Percentiles rank a stretch among this genome's conserved stretches.
Conservation (phyloP, 2,329 filamentous ascomycete species). For the Aspergillus intermedius region DNA sequence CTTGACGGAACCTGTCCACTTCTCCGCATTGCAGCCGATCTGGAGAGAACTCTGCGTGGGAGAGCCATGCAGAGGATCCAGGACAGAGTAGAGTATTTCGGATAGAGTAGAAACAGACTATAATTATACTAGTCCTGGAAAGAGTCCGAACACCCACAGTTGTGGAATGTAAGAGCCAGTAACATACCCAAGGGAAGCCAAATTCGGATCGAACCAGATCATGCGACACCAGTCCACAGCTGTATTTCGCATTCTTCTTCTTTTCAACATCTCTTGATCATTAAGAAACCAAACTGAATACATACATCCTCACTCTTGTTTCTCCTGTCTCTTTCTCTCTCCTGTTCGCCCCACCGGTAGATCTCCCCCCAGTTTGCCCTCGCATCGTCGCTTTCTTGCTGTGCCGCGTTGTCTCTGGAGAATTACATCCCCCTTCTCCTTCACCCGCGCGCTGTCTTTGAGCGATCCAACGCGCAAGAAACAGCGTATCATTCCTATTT, state of each 20-base stretch:
- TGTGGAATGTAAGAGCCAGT: no score
- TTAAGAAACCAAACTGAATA: no score
- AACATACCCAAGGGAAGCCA: background rate
- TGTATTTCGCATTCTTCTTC: background rate
- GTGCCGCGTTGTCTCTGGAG: background rate
- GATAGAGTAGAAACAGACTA: background rate
- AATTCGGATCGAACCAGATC: background rate
- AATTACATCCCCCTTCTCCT: background rate
- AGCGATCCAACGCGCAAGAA: no score
- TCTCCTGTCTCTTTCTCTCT: background rate
- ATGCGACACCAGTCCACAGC: background rate
- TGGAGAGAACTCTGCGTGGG: no score
- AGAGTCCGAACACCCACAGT: no score
- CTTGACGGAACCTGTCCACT: background rate
- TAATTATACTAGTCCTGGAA: no score
- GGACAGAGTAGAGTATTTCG: background rate
- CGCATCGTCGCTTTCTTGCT: background rate
- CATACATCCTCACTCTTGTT: no score
- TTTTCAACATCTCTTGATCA: no score
- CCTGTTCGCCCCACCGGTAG: constrained; percentile 3
- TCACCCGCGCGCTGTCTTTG: background rate
- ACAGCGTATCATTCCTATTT: no score
- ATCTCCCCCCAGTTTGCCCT: constrained; percentile 5
- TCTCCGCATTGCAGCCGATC: background rate
- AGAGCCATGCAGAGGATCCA: no score